A percentile compares a stretch with the other conserved stretches of the same genome.
Evolutionary conservation across 805 yeast genomes (phyloP).

Genomic region (Phaffomyces thermotolerans): DNA sequence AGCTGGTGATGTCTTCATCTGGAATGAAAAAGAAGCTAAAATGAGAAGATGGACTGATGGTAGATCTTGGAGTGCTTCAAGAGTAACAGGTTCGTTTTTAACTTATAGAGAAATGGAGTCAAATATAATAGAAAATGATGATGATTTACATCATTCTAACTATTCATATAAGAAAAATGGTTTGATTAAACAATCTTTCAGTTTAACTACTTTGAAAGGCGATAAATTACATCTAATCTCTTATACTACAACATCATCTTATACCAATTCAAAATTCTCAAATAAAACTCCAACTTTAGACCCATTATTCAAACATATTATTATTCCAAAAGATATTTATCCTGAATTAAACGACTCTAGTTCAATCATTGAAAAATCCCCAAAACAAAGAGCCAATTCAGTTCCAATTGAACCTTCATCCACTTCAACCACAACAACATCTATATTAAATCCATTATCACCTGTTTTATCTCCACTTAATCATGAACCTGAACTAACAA

Average conservation of each 20-base stretch:
- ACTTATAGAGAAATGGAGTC: conserved; percentile 55
- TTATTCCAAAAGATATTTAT: conserved; percentile 29
- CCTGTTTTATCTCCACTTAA: not conserved
- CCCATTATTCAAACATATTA: conserved; percentile 22
- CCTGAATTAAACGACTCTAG: conserved; percentile 17
- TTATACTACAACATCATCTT: conserved; percentile 33
- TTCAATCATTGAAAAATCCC: conserved; percentile 1
- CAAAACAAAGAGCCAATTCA: not conserved
- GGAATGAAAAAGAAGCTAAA: conserved; percentile 67
- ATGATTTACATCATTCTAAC: conserved; percentile 2
- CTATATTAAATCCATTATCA: conserved; percentile 2
- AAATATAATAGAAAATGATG: conserved; percentile 1
- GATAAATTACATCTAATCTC: conserved; percentile 56
- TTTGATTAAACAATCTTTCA: conserved; percentile 56
- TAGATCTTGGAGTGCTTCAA: conserved; percentile 62
- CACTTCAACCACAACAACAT: conserved; percentile 7
- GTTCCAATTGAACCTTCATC: conserved; percentile 5
- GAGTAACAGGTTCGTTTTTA: conserved; percentile 58
- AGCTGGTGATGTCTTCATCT: conserved; percentile 57
- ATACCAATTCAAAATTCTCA: conserved; percentile 21
- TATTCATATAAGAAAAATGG: conserved; percentile 44
- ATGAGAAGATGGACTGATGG: conserved; percentile 81
- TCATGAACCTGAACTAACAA: too few relatives aligned
- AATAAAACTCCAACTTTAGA: conserved; percentile 40
- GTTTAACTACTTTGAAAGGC: conserved; percentile 44